Conservation (phyloP, 108 stramenopile species). For the Cyclostephanos invisitatus region DNA sequence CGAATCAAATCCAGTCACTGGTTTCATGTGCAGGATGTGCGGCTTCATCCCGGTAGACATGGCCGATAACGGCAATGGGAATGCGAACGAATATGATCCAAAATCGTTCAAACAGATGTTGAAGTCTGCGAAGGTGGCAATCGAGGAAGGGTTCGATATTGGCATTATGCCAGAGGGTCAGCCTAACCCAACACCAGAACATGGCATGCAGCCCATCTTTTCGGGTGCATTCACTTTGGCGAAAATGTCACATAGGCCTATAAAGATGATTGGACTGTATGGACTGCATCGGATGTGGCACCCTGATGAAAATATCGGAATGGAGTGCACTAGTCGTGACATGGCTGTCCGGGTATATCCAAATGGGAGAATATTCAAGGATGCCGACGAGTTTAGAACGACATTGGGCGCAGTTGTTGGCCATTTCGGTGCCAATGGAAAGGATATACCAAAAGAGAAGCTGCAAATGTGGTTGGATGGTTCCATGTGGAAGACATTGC, state of each 20-base stretch:
- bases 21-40: conserved; percentile 69
- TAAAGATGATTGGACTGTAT: conserved; percentile 77
- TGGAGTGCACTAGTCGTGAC: conserved; percentile 61
- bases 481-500: conserved; percentile 43
- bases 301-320: conserved; percentile 67
- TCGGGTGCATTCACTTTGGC: conserved; percentile 77
- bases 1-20: conserved; percentile 79
- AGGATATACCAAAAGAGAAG: conserved; percentile 54
- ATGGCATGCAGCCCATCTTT: conserved; percentile 68
- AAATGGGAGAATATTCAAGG: conserved; percentile 43
- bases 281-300: conserved; percentile 81
- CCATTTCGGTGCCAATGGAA: conserved; percentile 70
- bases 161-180: conserved; percentile 86
- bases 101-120: conserved; percentile 69
- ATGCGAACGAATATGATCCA: conserved; percentile 75
- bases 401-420: conserved; percentile 80
- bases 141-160: conserved; percentile 83
- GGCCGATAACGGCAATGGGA: conserved; percentile 76
- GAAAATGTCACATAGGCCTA: conserved; percentile 65
- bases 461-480: conserved; percentile 47
- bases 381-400: conserved; percentile 63
- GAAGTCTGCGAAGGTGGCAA: conserved; percentile 61
- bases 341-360: conserved; percentile 73
- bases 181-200: conserved; percentile 77
- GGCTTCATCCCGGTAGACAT: conserved; percentile 86